A percentile compares a stretch with the other conserved stretches of the same genome.
Evolutionary conservation across 2,329 filamentous ascomycete species (phyloP).

Genomic region (Zymoseptoria pseudotritici): DNA sequence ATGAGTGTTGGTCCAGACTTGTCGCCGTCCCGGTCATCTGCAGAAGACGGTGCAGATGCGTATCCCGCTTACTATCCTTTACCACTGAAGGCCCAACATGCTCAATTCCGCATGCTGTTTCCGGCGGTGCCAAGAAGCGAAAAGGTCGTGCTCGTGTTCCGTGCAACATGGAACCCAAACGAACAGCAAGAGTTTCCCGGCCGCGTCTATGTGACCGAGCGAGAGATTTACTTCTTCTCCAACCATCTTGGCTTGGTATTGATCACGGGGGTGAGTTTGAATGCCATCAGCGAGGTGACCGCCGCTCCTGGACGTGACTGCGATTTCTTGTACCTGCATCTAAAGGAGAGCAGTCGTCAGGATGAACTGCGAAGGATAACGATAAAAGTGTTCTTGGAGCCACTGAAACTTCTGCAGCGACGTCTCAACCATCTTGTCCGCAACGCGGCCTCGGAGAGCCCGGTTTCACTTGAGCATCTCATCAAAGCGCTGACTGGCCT

Average conservation of each 20-base stretch:
- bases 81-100: slow-evolving; percentile 67
- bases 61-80: slow-evolving; percentile 73
- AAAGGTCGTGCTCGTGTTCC: slow-evolving; percentile 83
- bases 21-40: slow-evolving; percentile 9
- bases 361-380: slow-evolving; percentile 66
- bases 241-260: slow-evolving; percentile 87
- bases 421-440: slow-evolving; percentile 80
- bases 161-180: slow-evolving; percentile 78
- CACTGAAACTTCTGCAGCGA: slow-evolving; percentile 70
- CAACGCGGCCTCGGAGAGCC: slow-evolving; percentile 65
- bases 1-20: slow-evolving; percentile 18
- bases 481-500: slow-evolving; percentile 67
- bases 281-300: slow-evolving; percentile 78
- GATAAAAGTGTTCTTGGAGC: slow-evolving; percentile 88
- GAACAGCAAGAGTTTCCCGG: slow-evolving; percentile 72
- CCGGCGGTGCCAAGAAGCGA: slow-evolving; percentile 70
- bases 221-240: slow-evolving; percentile 92
- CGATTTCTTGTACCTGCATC: slow-evolving; percentile 84
- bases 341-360: slow-evolving; percentile 53
- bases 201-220: slow-evolving; percentile 78
- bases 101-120: slow-evolving; percentile 88
- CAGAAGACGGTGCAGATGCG: slow-evolving; percentile 38
- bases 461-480: slow-evolving; percentile 60
- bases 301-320: slow-evolving; percentile 83
- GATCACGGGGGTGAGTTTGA: slow-evolving; percentile 68